Evolutionary conservation across 169 alveolate species (phyloP).

Genomic region (Plasmodium yoelii): DNA sequence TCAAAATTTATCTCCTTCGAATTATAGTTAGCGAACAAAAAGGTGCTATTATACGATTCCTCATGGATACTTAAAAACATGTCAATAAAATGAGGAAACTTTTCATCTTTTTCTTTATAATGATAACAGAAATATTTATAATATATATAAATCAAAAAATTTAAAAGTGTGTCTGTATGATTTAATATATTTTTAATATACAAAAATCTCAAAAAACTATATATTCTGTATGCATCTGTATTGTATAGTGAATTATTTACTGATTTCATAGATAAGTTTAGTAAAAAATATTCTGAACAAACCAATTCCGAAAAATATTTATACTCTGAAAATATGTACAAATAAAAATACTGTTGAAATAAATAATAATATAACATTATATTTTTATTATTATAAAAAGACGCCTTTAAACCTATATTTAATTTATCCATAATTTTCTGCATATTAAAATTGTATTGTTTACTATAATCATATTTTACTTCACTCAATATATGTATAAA

Average conservation of each 20-base stretch:
- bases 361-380: conserved; percentile 46
- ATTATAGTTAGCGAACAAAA: conserved; percentile 14
- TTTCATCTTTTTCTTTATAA: conserved; percentile 19
- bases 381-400: conserved; percentile 69
- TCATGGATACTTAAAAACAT: conserved; percentile 60
- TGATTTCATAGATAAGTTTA: conserved; percentile 20
- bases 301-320: conserved; percentile 60
- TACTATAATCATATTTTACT: conserved; percentile 60
- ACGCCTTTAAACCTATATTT: conserved; percentile 69
- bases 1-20: conserved; percentile 8
- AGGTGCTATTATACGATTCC: conserved; percentile 47
- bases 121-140: conserved; percentile 70
- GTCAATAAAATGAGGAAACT: conserved; percentile 50
- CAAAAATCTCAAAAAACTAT: conserved; percentile 53
- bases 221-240: conserved; percentile 32
- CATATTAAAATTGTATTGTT: conserved; percentile 49
- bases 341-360: conserved; percentile 57
- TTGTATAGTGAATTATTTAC: conserved; percentile 34
- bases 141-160: conserved; percentile 64
- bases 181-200: conserved; percentile 30
- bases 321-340: conserved; percentile 63
- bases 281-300: conserved; percentile 40
- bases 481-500: conserved; percentile 64
- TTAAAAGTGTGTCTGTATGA: conserved; percentile 38
- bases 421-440: conserved; percentile 66